Base-by-base conservation (phyloP, 2,329 filamentous ascomycete genomes). In the Fusarium illudens region DNA sequence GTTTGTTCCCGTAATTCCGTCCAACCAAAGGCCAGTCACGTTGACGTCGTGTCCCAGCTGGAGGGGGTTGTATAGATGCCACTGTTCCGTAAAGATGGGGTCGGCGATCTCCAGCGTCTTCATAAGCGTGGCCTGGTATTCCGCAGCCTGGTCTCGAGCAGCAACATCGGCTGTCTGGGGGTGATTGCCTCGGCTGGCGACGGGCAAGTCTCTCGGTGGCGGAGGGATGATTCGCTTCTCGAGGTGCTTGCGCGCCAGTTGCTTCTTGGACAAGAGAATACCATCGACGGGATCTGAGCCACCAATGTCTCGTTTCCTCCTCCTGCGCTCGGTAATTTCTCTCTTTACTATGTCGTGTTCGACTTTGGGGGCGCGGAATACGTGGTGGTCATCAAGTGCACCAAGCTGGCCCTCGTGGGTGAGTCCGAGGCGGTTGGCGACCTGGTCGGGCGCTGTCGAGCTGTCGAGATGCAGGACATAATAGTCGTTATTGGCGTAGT, bases 61-160 rank as follows among this genome's bases (percentile, higher is more conserved):
- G 6, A 91, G 77, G 0, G 91, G 84, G 77, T 99, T 99, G 82
- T 92, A 90, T 48, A 99, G 83, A 84, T 99, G 96, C 96, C 96
- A 99, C 80, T 99, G 96, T 59, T 96, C 91, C 39, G 87, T 84
- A 80, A 98, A 99, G 54, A 97, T 97, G 17, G 96, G 96, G 75
- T 99, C 96, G 30, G 83, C 79, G 68, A 99, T 98, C 13, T 84
- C 83, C n/a, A 99, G 84, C 3, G 84, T 82, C 52, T 84, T 79
- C 70, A 89, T 89, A 48, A 96, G 81, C 6, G 85, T 79, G 50
- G 85, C 78, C 70, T 91, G 89, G 64, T 84, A 82, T 63, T 85
- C 78, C 22, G 90, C 81, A 4, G 88, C 87, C 49, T 81, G 76
- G 52, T 73, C 65, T 49, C 75, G 69, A 3, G 75, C 65, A 27